These are phyloP conservation scores for Acanthamoeba healyi DNA, from an alignment of 208 protist genomes.

Conservation along the genomic window DNA sequence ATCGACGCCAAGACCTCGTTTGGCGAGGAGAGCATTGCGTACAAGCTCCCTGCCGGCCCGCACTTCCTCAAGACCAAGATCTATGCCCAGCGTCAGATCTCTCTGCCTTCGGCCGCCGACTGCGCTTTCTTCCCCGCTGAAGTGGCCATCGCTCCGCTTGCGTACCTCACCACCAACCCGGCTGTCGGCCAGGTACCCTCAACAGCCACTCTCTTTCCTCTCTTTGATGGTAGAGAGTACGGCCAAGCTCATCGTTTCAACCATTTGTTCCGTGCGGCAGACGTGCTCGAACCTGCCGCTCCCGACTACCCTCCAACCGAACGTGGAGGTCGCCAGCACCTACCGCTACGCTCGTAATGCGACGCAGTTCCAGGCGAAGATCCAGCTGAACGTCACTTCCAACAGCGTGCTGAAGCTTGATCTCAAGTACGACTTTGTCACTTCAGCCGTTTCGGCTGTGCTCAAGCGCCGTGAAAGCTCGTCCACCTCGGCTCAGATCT, in stretches of 20 bases:
- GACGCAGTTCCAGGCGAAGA: neutral
- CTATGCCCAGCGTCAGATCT: constrained; percentile 12
- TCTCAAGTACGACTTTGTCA: constrained; percentile 58
- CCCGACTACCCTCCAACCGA: neutral
- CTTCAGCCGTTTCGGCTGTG: neutral
- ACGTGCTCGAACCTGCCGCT: neutral
- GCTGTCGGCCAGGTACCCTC: constrained; percentile 31
- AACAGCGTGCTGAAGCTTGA: constrained; percentile 9
- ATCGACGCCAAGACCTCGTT: neutral
- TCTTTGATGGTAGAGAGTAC: neutral
- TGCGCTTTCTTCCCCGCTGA: constrained; percentile 11
- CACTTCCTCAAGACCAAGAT: constrained; percentile 59
- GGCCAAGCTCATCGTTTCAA: neutral
- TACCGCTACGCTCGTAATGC: neutral
- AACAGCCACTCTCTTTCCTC: neutral
- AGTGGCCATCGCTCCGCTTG: constrained; percentile 32
- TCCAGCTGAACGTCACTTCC: constrained; percentile 27
- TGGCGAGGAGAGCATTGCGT: constrained; percentile 45
- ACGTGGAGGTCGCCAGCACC: neutral
- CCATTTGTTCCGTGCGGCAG: neutral
- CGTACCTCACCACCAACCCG: neutral
- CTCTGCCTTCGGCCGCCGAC: constrained; percentile 9
- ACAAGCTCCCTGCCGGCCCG: neutral
- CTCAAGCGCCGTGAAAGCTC: constrained; percentile 22
- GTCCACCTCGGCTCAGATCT: neutral